These are phyloP conservation scores for Fonsecaea nubica DNA, from an alignment of 2,329 filamentous ascomycete species.

Conservation along the genomic window DNA sequence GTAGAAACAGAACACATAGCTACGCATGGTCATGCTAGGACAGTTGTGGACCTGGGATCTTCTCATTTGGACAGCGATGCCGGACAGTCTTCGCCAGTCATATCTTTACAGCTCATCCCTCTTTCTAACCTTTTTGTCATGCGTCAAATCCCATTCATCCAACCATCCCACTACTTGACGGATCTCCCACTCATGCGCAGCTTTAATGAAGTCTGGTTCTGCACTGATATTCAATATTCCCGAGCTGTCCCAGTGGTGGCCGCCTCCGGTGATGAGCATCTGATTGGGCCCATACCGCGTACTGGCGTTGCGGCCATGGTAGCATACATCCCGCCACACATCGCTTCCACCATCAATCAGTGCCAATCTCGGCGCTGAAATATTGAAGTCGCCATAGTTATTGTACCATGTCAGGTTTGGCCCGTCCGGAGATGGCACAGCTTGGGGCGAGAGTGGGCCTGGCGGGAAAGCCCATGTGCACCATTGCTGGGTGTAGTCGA, in stretches of 20 bases:
- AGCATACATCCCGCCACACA: constrained; percentile 61
- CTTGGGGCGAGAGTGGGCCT: constrained; percentile 45
- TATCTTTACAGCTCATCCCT: constrained; percentile 28
- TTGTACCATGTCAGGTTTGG: constrained; percentile 55
- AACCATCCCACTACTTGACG: constrained; percentile 53
- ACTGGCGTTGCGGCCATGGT: constrained; percentile 55
- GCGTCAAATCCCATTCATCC: constrained; percentile 33
- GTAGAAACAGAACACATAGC: background rate
- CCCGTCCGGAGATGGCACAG: constrained; percentile 44
- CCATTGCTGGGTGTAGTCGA: constrained; percentile 62
- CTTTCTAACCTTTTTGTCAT: constrained; percentile 15
- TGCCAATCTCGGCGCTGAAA: constrained; percentile 56
- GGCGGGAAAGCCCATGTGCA: constrained; percentile 61
- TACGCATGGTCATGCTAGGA: background rate
- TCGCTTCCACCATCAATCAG: constrained; percentile 61
- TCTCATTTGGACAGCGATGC: background rate
- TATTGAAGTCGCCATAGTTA: constrained; percentile 56
- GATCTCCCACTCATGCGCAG: constrained; percentile 60
- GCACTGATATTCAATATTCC: constrained; percentile 52
- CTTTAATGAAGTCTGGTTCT: constrained; percentile 60
- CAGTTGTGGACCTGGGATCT: background rate
- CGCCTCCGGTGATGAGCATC: constrained; percentile 58
- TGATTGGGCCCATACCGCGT: constrained; percentile 55
- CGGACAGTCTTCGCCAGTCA: background rate
- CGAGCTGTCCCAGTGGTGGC: constrained; percentile 61